Evolutionary conservation across 2,329 filamentous ascomycete species (phyloP), one percentile per base, ranked within the genome.

Genomic region (Ophiostoma ulmi): DNA sequence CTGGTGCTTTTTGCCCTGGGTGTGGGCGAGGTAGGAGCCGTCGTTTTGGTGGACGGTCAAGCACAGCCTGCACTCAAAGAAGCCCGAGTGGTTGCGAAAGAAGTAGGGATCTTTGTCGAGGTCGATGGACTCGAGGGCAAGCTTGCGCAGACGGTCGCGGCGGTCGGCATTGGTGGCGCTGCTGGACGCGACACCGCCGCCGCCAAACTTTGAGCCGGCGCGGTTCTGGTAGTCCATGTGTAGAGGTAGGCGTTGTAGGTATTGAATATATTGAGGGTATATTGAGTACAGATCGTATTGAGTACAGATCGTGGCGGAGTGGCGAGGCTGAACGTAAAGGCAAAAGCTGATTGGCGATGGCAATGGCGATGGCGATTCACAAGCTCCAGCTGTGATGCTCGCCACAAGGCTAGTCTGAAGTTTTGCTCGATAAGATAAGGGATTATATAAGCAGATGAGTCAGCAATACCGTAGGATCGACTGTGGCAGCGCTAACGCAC

Each of bases 91-190:
- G 85, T 99, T 99, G 81, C 97, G 97, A 90, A 99, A 99, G 85
- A 98, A 97, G 87, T 98, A 99, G 0, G 95, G 95, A 83, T 99
- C 95, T 83, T 97, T 98, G 83, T 98, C 95, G 74, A 98, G 91
- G 83, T 98, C 94, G 85, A 99, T 99, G 70, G 93, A 96, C 83
- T 99, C 95, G 78, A 99, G 92, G 72, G 95, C 95, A 78, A 99
- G 93, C 84, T 97, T 97, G 80, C 94, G 93, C 55, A 99, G 90
- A 74, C 95, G 94, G 81, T 99, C 95, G 79, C 95, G 92, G 72
- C 95, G 93, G 86, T 98, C 95, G 75, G 95, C 94, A 81, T 98
- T 98, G 73, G 93, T 97, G 72, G 93, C 92, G 77, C 91, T 94
- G 78, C 93, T 89, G 6, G 94, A 97, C 80, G 95, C 95, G 76